A percentile compares a stretch with the other conserved stretches of the same genome.
Conservation (phyloP, 352 stramenopile species). For the Pythium pyrilobum region DNA sequence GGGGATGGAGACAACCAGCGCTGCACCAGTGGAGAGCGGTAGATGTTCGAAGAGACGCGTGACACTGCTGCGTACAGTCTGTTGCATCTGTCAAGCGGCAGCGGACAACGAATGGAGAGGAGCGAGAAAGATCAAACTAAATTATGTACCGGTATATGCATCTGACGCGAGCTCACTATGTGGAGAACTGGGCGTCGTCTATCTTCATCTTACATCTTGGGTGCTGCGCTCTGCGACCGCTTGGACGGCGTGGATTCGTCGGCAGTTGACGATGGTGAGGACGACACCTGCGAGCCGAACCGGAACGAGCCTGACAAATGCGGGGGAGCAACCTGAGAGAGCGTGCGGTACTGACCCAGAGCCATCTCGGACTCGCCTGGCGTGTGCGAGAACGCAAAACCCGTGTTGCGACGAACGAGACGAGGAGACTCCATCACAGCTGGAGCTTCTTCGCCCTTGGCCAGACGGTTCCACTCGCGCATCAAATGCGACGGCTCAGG, state of each 20-base stretch:
- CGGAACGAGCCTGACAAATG: constrained; percentile 11
- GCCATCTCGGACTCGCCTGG: constrained; percentile 75
- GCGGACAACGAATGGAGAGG: too few relatives aligned
- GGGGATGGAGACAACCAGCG: too few relatives aligned
- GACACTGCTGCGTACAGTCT: too few relatives aligned
- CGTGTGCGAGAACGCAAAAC: constrained; percentile 83
- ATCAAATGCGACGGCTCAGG: constrained; percentile 86
- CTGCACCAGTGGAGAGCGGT: too few relatives aligned
- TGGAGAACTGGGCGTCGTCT: too few relatives aligned
- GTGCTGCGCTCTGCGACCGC: constrained; percentile 1
- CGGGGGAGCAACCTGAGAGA: constrained; percentile 29
- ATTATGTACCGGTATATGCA: too few relatives aligned
- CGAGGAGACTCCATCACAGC: constrained; percentile 58
- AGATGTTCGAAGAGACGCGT: too few relatives aligned
- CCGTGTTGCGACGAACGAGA: constrained; percentile 78
- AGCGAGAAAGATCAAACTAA: too few relatives aligned
- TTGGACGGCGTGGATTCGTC: constrained; percentile 50
- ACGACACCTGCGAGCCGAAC: constrained; percentile 25
- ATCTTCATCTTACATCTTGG: too few relatives aligned
- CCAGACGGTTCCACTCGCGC: constrained; percentile 86
- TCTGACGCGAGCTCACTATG: too few relatives aligned
- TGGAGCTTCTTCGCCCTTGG: constrained; percentile 64
- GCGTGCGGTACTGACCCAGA: constrained; percentile 33
- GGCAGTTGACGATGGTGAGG: constrained; percentile 44
- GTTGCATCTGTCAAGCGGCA: too few relatives aligned